These are phyloP conservation scores for Cyberlindnera xylosilytica DNA, from an alignment of 805 yeast genomes.

Conservation along the genomic window DNA sequence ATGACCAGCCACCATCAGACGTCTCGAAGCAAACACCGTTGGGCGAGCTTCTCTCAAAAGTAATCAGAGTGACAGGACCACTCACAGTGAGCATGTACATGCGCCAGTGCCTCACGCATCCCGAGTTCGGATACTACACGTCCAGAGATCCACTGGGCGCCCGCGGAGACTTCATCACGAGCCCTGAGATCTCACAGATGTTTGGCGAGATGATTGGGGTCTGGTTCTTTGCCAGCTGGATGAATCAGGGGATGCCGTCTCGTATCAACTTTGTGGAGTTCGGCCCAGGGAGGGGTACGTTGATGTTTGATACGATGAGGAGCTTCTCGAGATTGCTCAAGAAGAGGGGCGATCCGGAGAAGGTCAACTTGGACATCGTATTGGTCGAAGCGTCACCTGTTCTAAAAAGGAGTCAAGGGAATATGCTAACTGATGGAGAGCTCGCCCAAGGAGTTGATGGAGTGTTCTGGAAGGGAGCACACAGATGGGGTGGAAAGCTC, in stretches of 20 bases:
- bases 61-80: slow-evolving; percentile 63
- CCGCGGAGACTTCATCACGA: slow-evolving; percentile 75
- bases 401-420: slow-evolving; percentile 51
- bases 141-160: slow-evolving; percentile 69
- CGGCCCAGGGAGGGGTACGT: slow-evolving; percentile 85
- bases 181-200: slow-evolving; percentile 84
- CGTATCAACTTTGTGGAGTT: slow-evolving; percentile 61
- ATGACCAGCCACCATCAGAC: not conserved
- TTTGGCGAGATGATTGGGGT: slow-evolving; percentile 84
- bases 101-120: slow-evolving; percentile 79
- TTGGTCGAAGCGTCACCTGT: slow-evolving; percentile 73
- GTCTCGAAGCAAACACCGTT: slow-evolving; percentile 8
- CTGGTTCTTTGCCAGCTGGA: slow-evolving; percentile 63
- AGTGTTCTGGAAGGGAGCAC: slow-evolving; percentile 16
- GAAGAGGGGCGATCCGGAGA: slow-evolving; percentile 30
- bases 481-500: slow-evolving; percentile 48
- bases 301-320: slow-evolving; percentile 61
- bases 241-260: slow-evolving; percentile 50
- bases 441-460: slow-evolving; percentile 11
- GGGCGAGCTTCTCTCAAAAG: slow-evolving; percentile 26
- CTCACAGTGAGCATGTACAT: slow-evolving; percentile 68
- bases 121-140: slow-evolving; percentile 75
- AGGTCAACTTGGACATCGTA: slow-evolving; percentile 35
- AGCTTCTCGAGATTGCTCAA: slow-evolving; percentile 41
- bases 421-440: slow-evolving; percentile 35